Percentiles rank a stretch among this genome's conserved stretches.
These are phyloP conservation scores for Capsicum pubescens DNA, from an alignment of 257 asterid species.

Conservation along the genomic window DNA sequence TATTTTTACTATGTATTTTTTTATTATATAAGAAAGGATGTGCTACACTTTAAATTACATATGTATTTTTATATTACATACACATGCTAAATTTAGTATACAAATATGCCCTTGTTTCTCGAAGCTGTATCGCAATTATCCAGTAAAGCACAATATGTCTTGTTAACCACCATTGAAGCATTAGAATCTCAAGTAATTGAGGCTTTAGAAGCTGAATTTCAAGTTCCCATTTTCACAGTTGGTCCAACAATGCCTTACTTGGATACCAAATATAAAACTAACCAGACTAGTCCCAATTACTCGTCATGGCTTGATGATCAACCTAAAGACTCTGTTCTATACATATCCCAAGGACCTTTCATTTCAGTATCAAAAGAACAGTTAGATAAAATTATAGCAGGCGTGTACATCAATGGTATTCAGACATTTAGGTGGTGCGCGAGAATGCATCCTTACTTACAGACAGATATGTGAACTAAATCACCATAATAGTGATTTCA, in stretches of 20 bases:
- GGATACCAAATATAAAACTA: conserved; percentile 17
- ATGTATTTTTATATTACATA: too few species aligned
- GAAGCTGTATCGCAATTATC: too few species aligned
- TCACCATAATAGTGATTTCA: too few species aligned
- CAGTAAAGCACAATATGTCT: conserved; percentile 47
- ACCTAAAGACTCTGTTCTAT: conserved; percentile 61
- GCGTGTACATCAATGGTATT: conserved; percentile 59
- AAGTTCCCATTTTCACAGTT: conserved; percentile 57
- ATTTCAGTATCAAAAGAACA: conserved; percentile 61
- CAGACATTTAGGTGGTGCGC: conserved; percentile 75
- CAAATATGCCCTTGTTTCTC: too few species aligned
- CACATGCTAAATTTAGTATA: too few species aligned
- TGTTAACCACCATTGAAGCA: conserved; percentile 53
- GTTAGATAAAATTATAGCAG: conserved; percentile 63
- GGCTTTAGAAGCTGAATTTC: too few species aligned
- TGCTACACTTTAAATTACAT: too few species aligned
- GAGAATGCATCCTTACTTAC: conserved; percentile 56
- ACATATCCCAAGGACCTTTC: conserved; percentile 73
- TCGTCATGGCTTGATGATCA: conserved; percentile 71
- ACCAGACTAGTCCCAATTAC: conserved; percentile 32
- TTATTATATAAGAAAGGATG: too few species aligned
- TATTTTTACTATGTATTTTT: too few species aligned
- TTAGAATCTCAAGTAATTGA: too few species aligned
- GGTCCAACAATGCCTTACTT: conserved; percentile 73
- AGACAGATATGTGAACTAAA: conserved; percentile 23